Evolutionary conservation across 2,329 filamentous ascomycete species (phyloP), one percentile per base, ranked within the genome.

Genomic region (Colletotrichum lindemuthianum): DNA sequence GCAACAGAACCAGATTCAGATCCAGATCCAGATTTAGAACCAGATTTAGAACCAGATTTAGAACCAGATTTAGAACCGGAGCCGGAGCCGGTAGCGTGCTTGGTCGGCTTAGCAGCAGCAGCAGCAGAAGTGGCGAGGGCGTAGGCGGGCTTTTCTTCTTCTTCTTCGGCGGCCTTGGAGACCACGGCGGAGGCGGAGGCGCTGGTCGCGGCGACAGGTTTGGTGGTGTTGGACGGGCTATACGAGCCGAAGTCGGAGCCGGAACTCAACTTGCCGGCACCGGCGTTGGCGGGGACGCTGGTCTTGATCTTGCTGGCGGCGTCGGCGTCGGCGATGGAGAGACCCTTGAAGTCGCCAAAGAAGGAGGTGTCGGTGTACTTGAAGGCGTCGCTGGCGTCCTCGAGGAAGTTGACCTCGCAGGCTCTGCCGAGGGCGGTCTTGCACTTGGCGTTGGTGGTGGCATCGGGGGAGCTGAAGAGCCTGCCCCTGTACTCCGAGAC

Each of bases 391-490:
- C 48, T 48, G 41, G 63, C 45, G 8, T 24, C 8, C 6, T 60
- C 59, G 51, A 65, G 40, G n/a, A 56, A 34, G 41, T 65, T 65
- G 40, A 60, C 41, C 48, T 57, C 58, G 47, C 63, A 65, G 13
- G 58, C 51, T 24, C 63, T 39, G 15, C 58, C 63, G 15, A 65
- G 60, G 2, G 67, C 57, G 53, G 16, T 13, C 54, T 66, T 33
- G 67, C 68, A 68, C 45, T 61, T 1, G 9, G 64, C 49, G 51
- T 59, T 6, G 50, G 39, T 59, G 43, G 61, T 39, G 10, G 54
- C 60, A 54, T 71, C 68, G 11, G 68, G 68, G 1, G 71, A 69
- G n/a, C 68, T 65, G 68, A 74, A 71, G 4, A 73, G 67, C 2
- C 66, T 57, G 9, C 71, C 72, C 24, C 67, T 56, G 61, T 69